Evolutionary conservation across 176 grass and related monocot genomes (phyloP).

Genomic region (Carex cristatella): DNA sequence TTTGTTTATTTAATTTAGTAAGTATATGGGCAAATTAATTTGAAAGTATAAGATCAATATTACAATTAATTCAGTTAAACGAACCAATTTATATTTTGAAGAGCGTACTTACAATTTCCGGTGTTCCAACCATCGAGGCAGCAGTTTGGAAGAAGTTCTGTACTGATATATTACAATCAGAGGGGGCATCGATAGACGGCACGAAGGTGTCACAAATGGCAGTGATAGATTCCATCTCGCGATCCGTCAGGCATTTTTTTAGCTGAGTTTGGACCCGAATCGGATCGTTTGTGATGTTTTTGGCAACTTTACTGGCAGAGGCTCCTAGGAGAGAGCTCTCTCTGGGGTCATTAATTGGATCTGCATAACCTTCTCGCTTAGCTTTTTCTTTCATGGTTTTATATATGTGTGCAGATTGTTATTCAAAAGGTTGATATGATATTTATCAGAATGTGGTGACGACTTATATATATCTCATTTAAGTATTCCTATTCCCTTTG

Average conservation of each 20-base stretch:
- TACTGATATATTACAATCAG: neutral
- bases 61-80: neutral
- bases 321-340: neutral
- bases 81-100: neutral
- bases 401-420: neutral
- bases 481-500: neutral
- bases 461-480: neutral
- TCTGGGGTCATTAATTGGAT: neutral
- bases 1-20: neutral
- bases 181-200: slow-evolving; percentile 6
- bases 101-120: slow-evolving; percentile 26
- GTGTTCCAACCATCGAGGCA: slow-evolving; percentile 31
- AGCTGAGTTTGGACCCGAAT: neutral
- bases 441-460: neutral
- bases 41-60: neutral
- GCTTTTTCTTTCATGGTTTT: slow-evolving; percentile 14
- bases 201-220: slow-evolving; percentile 32
- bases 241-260: neutral
- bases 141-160: slow-evolving; percentile 30
- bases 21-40: neutral
- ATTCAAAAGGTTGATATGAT: slow-evolving; percentile 5
- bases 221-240: slow-evolving; percentile 33
- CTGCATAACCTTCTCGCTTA: neutral
- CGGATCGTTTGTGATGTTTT: neutral
- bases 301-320: neutral